Evolutionary conservation across 768 basidiomycete species (phyloP).

Genomic region (Leccinum arenicola): DNA sequence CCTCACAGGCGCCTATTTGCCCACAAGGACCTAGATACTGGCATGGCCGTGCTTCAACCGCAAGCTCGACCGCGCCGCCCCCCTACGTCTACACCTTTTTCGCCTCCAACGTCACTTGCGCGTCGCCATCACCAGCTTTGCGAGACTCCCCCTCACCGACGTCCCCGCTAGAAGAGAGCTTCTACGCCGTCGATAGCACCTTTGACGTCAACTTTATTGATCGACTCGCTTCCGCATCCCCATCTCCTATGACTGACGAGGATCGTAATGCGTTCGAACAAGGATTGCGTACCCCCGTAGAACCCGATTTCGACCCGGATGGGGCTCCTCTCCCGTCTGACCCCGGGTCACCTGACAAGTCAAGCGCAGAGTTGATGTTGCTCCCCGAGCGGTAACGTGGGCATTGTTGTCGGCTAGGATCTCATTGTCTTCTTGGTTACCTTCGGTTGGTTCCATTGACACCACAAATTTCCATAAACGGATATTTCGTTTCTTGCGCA

Average conservation of each 20-base stretch:
- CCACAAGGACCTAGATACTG: slow-evolving; percentile 45
- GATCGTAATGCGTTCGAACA: slow-evolving; percentile 22
- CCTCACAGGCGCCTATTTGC: slow-evolving; percentile 23
- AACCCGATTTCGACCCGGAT: slow-evolving; percentile 40
- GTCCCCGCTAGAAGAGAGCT: slow-evolving; percentile 18
- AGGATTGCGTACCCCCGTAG: slow-evolving; percentile 12
- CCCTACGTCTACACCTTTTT: slow-evolving; percentile 47
- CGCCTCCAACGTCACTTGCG: slow-evolving; percentile 39
- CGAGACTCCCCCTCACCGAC: neutral
- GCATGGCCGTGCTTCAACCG: slow-evolving; percentile 28
- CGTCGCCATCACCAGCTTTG: slow-evolving; percentile 15
- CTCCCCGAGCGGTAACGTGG: slow-evolving; percentile 43
- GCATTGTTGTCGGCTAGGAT: neutral
- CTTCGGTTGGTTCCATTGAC: slow-evolving; percentile 11
- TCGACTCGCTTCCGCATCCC: slow-evolving; percentile 37
- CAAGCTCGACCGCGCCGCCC: slow-evolving; percentile 17
- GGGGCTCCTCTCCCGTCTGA: slow-evolving; percentile 37
- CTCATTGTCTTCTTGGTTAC: neutral
- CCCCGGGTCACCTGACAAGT: slow-evolving; percentile 45
- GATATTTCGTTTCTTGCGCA: slow-evolving; percentile 17
- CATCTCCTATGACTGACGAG: slow-evolving; percentile 34
- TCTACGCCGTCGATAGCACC: slow-evolving; percentile 22
- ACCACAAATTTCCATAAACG: slow-evolving; percentile 8
- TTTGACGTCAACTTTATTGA: slow-evolving; percentile 41
- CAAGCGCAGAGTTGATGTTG: slow-evolving; percentile 36